phyloP scores from a whole-genome alignment of 805 yeast species.

The Saturnispora serradocipensis region DNA sequence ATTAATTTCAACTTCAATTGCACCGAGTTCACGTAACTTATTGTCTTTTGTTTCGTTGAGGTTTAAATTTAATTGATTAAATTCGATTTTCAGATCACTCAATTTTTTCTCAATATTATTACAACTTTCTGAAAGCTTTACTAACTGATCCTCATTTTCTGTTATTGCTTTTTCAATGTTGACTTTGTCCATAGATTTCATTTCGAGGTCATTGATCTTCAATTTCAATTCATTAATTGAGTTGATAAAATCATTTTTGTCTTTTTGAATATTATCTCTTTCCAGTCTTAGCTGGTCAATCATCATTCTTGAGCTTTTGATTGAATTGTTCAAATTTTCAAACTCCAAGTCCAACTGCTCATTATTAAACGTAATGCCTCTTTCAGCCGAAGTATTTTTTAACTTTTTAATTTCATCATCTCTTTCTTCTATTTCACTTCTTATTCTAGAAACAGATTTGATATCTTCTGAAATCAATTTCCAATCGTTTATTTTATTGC shows the following conservation, averaged over 20 bases:
- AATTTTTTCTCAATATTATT: background rate
- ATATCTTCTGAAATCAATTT: conserved; percentile 10
- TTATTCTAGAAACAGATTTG: background rate
- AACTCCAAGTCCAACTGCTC: conserved; percentile 40
- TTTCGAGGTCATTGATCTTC: conserved; percentile 44
- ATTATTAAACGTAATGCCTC: conserved; percentile 26
- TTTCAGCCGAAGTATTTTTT: conserved; percentile 8
- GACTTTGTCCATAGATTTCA: conserved; percentile 38
- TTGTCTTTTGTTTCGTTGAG: background rate
- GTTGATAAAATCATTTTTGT: conserved; percentile 37
- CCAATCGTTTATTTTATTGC: conserved; percentile 1
- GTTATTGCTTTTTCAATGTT: conserved; percentile 31
- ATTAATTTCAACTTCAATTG: conserved; percentile 8
- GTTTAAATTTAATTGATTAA: background rate
- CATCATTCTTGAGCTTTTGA: conserved; percentile 33
- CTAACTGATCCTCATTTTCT: conserved; percentile 25
- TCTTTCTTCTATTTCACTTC: conserved; percentile 10
- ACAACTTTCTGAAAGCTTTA: conserved; percentile 5
- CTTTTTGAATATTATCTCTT: conserved; percentile 37
- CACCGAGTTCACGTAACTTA: background rate
- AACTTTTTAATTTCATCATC: conserved; percentile 7
- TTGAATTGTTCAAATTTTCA: conserved; percentile 28
- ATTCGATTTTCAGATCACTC: background rate
- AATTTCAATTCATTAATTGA: conserved; percentile 45
- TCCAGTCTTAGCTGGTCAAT: conserved; percentile 29